These are phyloP conservation scores for Rhizoclosmatium sp. DNA, from an alignment of 192 early-diverging fungal species.

Conservation along the genomic window DNA sequence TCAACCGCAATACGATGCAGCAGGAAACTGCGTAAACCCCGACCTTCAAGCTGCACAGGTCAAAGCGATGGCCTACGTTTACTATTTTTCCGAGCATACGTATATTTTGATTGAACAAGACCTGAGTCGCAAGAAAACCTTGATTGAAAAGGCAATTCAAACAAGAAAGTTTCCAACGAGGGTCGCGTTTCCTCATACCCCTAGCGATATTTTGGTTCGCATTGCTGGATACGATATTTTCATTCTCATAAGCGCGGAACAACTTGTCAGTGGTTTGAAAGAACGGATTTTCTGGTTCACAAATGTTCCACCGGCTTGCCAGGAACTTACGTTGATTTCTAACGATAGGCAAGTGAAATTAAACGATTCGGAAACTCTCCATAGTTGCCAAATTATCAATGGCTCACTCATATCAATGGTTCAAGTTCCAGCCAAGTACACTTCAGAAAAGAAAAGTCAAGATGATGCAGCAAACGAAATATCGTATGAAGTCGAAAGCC, in stretches of 20 bases:
- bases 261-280: not conserved
- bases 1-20: not conserved
- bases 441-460: not conserved
- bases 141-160: not conserved
- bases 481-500: not conserved
- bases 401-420: not conserved
- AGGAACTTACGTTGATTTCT: not conserved
- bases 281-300: not conserved
- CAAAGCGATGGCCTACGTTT: not conserved
- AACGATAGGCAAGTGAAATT: not conserved
- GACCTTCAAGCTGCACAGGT: not conserved
- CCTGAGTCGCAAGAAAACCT: not conserved
- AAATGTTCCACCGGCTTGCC: not conserved
- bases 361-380: not conserved
- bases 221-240: not conserved
- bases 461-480: not conserved
- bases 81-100: not conserved
- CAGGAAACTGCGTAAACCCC: not conserved
- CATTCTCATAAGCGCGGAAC: not conserved
- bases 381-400: not conserved
- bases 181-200: not conserved
- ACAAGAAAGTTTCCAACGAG: not conserved
- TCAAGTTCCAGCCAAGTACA: not conserved
- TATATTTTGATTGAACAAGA: not conserved
- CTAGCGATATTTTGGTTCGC: not conserved